Evolutionary conservation across 768 basidiomycete genomes (phyloP), one percentile per base, ranked within the genome.

Genomic region (Boletus rubropictus): DNA sequence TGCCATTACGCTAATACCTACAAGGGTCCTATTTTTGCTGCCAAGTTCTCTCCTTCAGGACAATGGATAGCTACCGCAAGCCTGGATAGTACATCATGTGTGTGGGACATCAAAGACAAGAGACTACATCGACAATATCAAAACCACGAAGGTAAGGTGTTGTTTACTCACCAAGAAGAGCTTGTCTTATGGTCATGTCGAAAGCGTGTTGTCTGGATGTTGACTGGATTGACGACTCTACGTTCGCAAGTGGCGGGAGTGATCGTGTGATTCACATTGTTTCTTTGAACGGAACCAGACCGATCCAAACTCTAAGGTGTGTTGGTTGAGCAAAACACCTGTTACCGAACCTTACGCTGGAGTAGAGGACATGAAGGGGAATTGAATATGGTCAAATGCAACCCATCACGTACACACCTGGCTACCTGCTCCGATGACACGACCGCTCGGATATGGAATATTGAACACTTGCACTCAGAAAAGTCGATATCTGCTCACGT

Each of bases 341-440:
- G 24, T 41, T 15, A 20, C 50, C 22, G 38, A 29, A 17, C 15
- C 17, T 55, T 31, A 55, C 46, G 35, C 50, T 39, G 27, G 42
- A 39, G 12, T 51, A 88, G 85, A 31, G 88, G 86, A 1, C 89
- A 92, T 54, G 70, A 68, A 17, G 76, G 81, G 48, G 89, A 92
- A 62, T 75, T 92, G 52, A 91, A 88, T 57, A 82, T 87, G 61
- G 75, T 91, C 41, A 82, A 80, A 60, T 78, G 76, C 53, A 89
- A 85, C 50, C 69, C 77, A 14, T 69, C 75, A n/a, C 69, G 76
- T 31, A 86, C 83, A 25, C 76, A 77, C 34, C 60, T 92, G 36
- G 87, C 86, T 11, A 86, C 87, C 5, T 89, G 86, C 62, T 88
- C 89, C 1, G 89, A 92, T 57, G 89, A 92, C 53, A 70, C 70